Percentiles rank a stretch among this genome's conserved stretches.
Conservation (phyloP, 2,329 filamentous ascomycete genomes). For the Penicillium sp. region DNA sequence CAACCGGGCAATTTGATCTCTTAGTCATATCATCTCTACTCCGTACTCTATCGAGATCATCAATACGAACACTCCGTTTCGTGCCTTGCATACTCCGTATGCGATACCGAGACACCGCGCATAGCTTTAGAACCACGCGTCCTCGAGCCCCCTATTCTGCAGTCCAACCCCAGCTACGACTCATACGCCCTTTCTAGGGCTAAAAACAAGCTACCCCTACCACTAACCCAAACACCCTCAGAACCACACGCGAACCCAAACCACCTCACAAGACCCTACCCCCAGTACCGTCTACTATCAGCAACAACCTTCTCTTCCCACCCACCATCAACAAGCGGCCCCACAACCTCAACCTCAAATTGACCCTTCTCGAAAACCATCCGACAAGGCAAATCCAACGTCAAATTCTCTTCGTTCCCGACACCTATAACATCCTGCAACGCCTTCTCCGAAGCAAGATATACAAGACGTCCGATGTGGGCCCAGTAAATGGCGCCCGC, state of each 20-base stretch:
- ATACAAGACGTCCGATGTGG: constrained; percentile 55
- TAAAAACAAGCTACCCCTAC: no score
- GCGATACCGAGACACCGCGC: neutral
- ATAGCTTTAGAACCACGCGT: neutral
- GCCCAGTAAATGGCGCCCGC: constrained; percentile 53
- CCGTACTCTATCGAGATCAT: neutral
- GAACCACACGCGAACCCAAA: neutral
- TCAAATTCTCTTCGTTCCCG: constrained; percentile 55
- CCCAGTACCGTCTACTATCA: constrained; percentile 52
- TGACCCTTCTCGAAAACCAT: constrained; percentile 52
- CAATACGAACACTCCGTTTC: neutral
- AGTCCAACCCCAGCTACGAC: neutral
- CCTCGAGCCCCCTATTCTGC: neutral
- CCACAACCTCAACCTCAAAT: constrained; percentile 53
- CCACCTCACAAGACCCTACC: neutral
- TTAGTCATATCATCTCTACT: no score
- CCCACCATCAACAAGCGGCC: constrained; percentile 40
- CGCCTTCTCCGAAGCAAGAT: constrained; percentile 52
- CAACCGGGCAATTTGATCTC: no score
- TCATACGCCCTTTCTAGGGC: neutral
- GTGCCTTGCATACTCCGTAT: neutral
- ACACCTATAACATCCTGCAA: constrained; percentile 49
- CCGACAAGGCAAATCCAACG: constrained; percentile 52
- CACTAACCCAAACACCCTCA: neutral
- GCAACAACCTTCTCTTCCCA: constrained; percentile 49